Evolutionary conservation across 768 basidiomycete genomes (phyloP).

Genomic region (Rickenella mellea): DNA sequence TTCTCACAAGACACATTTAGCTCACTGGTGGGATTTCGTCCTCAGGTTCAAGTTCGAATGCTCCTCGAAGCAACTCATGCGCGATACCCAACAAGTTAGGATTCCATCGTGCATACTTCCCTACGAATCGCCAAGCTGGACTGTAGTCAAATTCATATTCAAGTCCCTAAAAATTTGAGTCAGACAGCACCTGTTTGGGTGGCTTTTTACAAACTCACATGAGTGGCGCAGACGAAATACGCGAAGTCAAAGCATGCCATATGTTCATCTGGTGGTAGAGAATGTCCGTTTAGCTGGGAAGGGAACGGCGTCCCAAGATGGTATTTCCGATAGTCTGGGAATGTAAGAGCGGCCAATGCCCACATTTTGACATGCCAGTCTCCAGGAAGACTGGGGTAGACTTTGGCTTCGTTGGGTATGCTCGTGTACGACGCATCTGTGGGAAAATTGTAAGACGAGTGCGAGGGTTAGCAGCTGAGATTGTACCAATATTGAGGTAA

Average conservation of each 20-base stretch:
- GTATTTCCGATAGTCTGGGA: slow-evolving; percentile 19
- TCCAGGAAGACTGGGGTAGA: slow-evolving; percentile 20
- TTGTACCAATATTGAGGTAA: slow-evolving; percentile 21
- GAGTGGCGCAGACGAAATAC: slow-evolving; percentile 25
- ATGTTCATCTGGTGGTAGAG: slow-evolving; percentile 26
- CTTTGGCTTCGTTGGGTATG: slow-evolving; percentile 21
- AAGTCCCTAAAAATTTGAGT: slow-evolving; percentile 26
- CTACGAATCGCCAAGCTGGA: slow-evolving; percentile 50
- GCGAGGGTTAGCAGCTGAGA: background rate
- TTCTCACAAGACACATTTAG: slow-evolving; percentile 3
- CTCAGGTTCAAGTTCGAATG: slow-evolving; percentile 29
- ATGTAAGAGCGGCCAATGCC: slow-evolving; percentile 22
- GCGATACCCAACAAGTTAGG: slow-evolving; percentile 30
- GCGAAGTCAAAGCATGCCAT: slow-evolving; percentile 31
- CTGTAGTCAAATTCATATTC: slow-evolving; percentile 50
- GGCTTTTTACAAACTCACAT: slow-evolving; percentile 13
- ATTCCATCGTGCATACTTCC: slow-evolving; percentile 42
- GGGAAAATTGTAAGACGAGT: slow-evolving; percentile 1
- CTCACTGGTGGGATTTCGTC: slow-evolving; percentile 38
- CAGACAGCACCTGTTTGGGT: background rate
- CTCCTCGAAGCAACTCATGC: slow-evolving; percentile 33
- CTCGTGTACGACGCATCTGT: slow-evolving; percentile 28
- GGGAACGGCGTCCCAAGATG: slow-evolving; percentile 15
- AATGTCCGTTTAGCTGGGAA: slow-evolving; percentile 15
- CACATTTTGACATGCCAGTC: slow-evolving; percentile 23